Evolutionary conservation across 73 alveolate species (phyloP), one percentile per base, ranked within the genome.

Genomic region (Paramecium sexaurelia): DNA sequence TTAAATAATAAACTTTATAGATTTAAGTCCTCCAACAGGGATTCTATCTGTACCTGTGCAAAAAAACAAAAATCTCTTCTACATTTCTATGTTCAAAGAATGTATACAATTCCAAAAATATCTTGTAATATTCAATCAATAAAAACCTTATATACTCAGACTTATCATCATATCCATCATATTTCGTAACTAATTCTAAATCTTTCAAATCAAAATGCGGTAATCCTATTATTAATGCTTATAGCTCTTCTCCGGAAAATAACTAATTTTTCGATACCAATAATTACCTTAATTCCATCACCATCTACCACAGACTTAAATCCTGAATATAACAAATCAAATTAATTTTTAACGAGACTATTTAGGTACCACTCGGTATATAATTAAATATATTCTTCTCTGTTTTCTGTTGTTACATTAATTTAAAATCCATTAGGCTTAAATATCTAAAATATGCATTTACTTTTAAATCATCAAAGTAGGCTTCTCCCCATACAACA

Each of bases 321-420:
- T 4, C 92, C 95, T 91, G 69, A 43, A 75, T 91, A 51, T 56
- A 94, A 94, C 24, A 92, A 51, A 69, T 93, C 95, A 55, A 97
- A 97, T 86, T 83, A 75, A 17, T 89, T 94, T 75, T 96, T 93
- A 13, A 97, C 92, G 1, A 98, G 95, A 89, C 92, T 84, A 84
- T 96, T 96, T 85, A 98, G 92, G 85, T 94, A 87, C 97, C 98
- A 98, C 88, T 97, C 98, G 17, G 95, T 55, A 91, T 93, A 97
- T 22, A 98, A 95, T 67, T 97, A 93, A 13, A 98, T 98, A 92
- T 94, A 98, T 90, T 97, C 99, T 39, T 96, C 96, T 85, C 95
- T 95, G 92, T 97, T 97, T 41, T 93, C 97, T 67, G 95, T 27
- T 36, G 97, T 98, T n/a, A 98, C 99, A 40, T 68, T 88, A 11